Conservation (phyloP, 1,139 yeast species). For the Suhomyces kunorum region DNA sequence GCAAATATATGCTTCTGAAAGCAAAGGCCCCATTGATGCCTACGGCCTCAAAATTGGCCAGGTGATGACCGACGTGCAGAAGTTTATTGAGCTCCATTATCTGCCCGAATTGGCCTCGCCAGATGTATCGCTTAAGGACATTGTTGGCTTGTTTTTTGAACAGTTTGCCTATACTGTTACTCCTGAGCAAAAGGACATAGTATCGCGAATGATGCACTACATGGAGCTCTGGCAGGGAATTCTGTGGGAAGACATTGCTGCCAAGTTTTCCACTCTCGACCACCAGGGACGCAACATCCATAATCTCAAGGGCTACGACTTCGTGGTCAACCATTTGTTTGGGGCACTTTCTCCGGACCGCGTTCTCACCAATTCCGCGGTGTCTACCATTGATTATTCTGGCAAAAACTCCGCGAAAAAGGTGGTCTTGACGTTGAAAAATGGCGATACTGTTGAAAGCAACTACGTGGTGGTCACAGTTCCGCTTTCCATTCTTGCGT, state of each 20-base stretch:
- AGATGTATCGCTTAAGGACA: slow-evolving; percentile 54
- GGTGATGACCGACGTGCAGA: slow-evolving; percentile 59
- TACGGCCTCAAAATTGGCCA: slow-evolving; percentile 30
- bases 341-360: slow-evolving; percentile 39
- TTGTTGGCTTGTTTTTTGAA: slow-evolving; percentile 48
- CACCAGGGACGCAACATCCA: slow-evolving; percentile 76
- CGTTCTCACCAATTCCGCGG: slow-evolving; percentile 49
- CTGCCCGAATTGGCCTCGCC: slow-evolving; percentile 44
- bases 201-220: slow-evolving; percentile 54
- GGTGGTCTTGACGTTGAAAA: slow-evolving; percentile 10
- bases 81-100: slow-evolving; percentile 58
- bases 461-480: slow-evolving; percentile 68
- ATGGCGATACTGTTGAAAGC: slow-evolving; percentile 29
- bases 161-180: slow-evolving; percentile 51
- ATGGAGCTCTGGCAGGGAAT: slow-evolving; percentile 81
- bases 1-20: slow-evolving; percentile 51
- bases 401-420: slow-evolving; percentile 19
- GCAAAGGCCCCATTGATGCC: slow-evolving; percentile 29
- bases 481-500: slow-evolving; percentile 67
- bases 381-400: slow-evolving; percentile 39
- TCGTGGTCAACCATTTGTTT: slow-evolving; percentile 48
- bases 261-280: slow-evolving; percentile 63
- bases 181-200: slow-evolving; percentile 49
- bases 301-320: slow-evolving; percentile 60
- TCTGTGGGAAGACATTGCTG: slow-evolving; percentile 64